These are phyloP conservation scores for Kwoniella dejecticola DNA, from an alignment of 768 basidiomycete species.

Conservation along the genomic window DNA sequence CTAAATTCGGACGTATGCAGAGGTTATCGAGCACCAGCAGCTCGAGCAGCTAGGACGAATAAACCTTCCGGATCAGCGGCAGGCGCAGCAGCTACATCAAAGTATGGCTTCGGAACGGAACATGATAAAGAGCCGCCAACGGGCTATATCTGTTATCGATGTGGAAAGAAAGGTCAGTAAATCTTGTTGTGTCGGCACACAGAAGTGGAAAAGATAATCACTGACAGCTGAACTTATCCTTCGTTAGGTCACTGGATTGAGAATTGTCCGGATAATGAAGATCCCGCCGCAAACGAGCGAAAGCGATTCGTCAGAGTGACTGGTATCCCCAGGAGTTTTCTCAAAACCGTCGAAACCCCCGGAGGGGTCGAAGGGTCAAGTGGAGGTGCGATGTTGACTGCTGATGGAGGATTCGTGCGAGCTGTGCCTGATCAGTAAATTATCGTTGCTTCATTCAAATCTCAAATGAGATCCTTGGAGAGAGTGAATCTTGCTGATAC, in stretches of 20 bases:
- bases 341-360: constrained; percentile 89
- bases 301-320: constrained; percentile 97
- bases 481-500: too few species aligned
- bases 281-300: constrained; percentile 88
- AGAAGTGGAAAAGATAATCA: too few species aligned
- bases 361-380: constrained; percentile 56
- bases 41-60: constrained; percentile 18
- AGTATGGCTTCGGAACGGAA: constrained; percentile 63
- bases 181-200: too few species aligned
- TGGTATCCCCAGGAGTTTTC: constrained; percentile 95
- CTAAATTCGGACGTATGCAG: neutral
- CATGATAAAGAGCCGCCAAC: constrained; percentile 65
- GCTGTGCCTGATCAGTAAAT: constrained; percentile 94
- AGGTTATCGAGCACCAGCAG: constrained; percentile 20
- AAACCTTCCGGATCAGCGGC: constrained; percentile 19
- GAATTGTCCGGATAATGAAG: constrained; percentile 95
- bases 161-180: constrained; percentile 90
- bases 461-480: too few species aligned
- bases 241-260: constrained; percentile 99
- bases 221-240: too few species aligned
- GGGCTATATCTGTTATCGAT: constrained; percentile 97
- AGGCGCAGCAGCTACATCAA: constrained; percentile 34
- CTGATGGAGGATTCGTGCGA: constrained; percentile 96
- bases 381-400: constrained; percentile 95
- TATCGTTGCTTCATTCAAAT: too few species aligned